Base-by-base conservation (phyloP, 2,329 filamentous ascomycete species). In the Nothophaeocryptopus gaeumannii region DNA sequence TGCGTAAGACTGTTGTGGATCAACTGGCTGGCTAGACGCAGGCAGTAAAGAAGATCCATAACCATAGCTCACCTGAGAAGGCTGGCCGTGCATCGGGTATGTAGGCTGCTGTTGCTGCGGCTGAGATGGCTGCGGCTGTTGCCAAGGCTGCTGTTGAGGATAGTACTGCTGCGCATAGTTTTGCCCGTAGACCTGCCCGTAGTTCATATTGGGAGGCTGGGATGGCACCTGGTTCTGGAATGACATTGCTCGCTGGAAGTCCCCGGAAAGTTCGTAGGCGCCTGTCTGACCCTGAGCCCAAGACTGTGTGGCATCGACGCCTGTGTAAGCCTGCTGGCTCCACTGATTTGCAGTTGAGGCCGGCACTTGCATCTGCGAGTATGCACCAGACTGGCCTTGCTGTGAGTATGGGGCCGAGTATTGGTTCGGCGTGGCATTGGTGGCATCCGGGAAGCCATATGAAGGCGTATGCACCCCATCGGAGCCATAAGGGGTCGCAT, bases 1-100 rank as follows among this genome's bases (percentile, higher is more conserved):
- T 1, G 84, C 78, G 69, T 95, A 96, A 1, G 59, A 67, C 49
- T 73, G 71, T 50, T 70, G 72, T 36, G 70, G 66, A 47, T 70
- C 58, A 13, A 50, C 45, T 66, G 10, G 62, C 47, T 50, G 68
- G 54, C 64, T 65, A 39, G 66, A 54, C 64, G 67, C 31, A 63
- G 65, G 54, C 36, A 13, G 44, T 39, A 54, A 58, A 35, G 31
- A 40, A 30, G 44, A 39, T 13, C 36, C 42, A 36, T 54, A 55
- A 2, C 47, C 43, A 39, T 55, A 59, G 12, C 50, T 41, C 13
- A 51, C 26, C 30, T 53, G 53, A 5, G 53, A 14, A 16, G 37
- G 13, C 39, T 59, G 61, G 20, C 61, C 52, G 15, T 62, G 57
- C 45, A 58, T 56, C 40, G 58, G 50, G 13, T 60, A 59, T 35